Conservation (phyloP, 169 alveolate genomes). For the Plasmodium knowlesi region DNA sequence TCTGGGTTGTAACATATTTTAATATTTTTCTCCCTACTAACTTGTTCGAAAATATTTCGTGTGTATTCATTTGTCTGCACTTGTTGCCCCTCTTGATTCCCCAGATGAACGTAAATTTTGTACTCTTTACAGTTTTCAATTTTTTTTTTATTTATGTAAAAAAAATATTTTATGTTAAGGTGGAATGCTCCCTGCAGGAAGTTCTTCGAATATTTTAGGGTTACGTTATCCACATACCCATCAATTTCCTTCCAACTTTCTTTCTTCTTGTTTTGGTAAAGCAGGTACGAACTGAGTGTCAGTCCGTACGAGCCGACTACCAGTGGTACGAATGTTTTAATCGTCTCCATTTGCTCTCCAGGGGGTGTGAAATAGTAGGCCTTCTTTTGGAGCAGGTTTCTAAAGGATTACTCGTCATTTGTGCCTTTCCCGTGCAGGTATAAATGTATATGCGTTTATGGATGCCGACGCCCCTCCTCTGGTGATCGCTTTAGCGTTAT, state of each 20-base stretch:
- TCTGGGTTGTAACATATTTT: constrained; percentile 43
- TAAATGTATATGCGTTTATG: too few relatives aligned
- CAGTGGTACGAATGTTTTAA: constrained; percentile 37
- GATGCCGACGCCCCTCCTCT: background rate
- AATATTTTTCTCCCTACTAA: constrained; percentile 32
- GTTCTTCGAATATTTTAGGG: constrained; percentile 25
- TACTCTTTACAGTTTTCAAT: constrained; percentile 48
- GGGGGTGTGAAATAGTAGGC: background rate
- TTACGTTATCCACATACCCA: constrained; percentile 50
- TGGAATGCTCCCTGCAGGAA: constrained; percentile 22
- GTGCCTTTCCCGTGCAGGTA: background rate
- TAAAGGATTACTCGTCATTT: background rate
- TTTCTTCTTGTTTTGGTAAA: constrained; percentile 37
- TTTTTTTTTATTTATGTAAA: constrained; percentile 38
- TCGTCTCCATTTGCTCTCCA: constrained; percentile 25
- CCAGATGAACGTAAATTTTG: constrained; percentile 12
- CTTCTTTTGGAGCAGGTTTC: background rate
- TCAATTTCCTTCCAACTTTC: constrained; percentile 32
- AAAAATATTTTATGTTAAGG: constrained; percentile 32
- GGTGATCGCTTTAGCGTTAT: background rate
- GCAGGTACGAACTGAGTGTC: constrained; percentile 36
- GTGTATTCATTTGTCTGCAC: constrained; percentile 42
- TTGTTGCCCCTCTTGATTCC: background rate
- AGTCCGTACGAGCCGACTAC: constrained; percentile 62
- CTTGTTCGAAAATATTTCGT: constrained; percentile 68